Percentiles rank a stretch among this genome's conserved stretches.
Evolutionary conservation across 2,329 filamentous ascomycete species (phyloP).

Genomic region (Rachicladosporium sp.): DNA sequence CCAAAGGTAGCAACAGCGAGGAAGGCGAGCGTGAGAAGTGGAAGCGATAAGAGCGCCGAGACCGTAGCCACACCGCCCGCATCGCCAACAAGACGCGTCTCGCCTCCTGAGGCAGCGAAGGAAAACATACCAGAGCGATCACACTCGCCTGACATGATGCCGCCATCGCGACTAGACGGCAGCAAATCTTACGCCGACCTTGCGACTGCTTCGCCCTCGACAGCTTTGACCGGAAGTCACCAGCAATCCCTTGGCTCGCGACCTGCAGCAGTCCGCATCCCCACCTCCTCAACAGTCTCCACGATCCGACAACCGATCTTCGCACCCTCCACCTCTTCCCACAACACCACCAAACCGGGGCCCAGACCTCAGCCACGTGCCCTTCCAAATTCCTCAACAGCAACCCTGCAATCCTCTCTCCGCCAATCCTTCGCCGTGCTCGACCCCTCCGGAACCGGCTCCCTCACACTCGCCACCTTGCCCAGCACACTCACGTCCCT

Average conservation of each 20-base stretch:
- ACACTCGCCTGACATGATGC: constrained; percentile 1
- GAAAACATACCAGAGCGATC: neutral
- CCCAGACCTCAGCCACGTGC: constrained; percentile 4
- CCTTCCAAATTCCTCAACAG: constrained; percentile 55
- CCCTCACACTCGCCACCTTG: constrained; percentile 71
- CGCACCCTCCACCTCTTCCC: constrained; percentile 2
- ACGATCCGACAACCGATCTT: constrained; percentile 13
- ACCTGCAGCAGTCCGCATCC: constrained; percentile 26
- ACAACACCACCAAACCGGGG: constrained; percentile 3
- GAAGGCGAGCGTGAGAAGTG: neutral
- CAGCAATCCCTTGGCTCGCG: constrained; percentile 7
- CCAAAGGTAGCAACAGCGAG: constrained; percentile 2
- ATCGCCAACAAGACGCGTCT: constrained; percentile 3
- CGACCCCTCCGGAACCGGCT: constrained; percentile 76
- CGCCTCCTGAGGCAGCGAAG: constrained; percentile 1
- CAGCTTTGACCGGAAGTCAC: constrained; percentile 17
- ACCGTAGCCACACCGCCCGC: constrained; percentile 1
- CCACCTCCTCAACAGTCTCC: constrained; percentile 20
- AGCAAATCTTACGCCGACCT: constrained; percentile 5
- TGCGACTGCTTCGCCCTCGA: constrained; percentile 15
- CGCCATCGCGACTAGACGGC: constrained; percentile 10
- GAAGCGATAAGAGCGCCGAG: constrained; percentile 1
- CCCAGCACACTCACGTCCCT: constrained; percentile 78
- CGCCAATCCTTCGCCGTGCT: constrained; percentile 89
- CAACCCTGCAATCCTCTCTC: constrained; percentile 72